Conservation (phyloP, 257 asterid species). For the Scutellaria baicalensis region DNA sequence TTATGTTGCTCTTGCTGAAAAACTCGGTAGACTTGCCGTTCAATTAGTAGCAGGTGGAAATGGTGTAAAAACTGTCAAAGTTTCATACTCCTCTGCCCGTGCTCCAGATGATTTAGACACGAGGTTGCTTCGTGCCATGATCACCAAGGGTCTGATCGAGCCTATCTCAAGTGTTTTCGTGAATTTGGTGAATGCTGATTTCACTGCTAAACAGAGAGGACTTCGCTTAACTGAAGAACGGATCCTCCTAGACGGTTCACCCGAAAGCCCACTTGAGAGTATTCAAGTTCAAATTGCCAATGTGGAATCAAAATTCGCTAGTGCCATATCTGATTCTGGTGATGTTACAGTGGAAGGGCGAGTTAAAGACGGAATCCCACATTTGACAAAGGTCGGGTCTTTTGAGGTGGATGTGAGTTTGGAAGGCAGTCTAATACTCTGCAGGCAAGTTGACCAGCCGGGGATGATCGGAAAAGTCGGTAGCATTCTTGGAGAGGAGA, state of each 20-base stretch:
- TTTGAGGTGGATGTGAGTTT: slow-evolving; percentile 90
- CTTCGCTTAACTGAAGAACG: slow-evolving; percentile 73
- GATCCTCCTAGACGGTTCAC: slow-evolving; percentile 63
- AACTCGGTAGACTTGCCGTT: slow-evolving; percentile 93
- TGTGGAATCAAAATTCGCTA: slow-evolving; percentile 83
- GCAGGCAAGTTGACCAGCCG: slow-evolving; percentile 95
- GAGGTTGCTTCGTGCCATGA: slow-evolving; percentile 87
- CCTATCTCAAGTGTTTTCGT: slow-evolving; percentile 74
- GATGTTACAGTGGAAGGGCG: slow-evolving; percentile 76
- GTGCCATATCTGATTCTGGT: slow-evolving; percentile 80
- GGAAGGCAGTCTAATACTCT: slow-evolving; percentile 84
- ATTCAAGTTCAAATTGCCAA: slow-evolving; percentile 77
- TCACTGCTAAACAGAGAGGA: slow-evolving; percentile 87
- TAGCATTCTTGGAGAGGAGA: slow-evolving; percentile 72
- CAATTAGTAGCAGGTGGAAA: slow-evolving; percentile 87
- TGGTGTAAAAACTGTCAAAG: slow-evolving; percentile 69
- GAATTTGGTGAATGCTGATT: slow-evolving; percentile 86
- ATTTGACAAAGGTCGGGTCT: slow-evolving; percentile 76
- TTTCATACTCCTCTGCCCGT: slow-evolving; percentile 73
- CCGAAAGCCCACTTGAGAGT: slow-evolving; percentile 69
- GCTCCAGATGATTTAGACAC: slow-evolving; percentile 95
- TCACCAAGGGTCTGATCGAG: slow-evolving; percentile 87
- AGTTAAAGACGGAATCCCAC: slow-evolving; percentile 86
- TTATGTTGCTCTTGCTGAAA: slow-evolving; percentile 75
- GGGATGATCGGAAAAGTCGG: slow-evolving; percentile 97